Percentiles rank a stretch among this genome's conserved stretches.
Evolutionary conservation across 495 filamentous ascomycete genomes (phyloP).

Genomic region (Aspergillus cavernicola): DNA sequence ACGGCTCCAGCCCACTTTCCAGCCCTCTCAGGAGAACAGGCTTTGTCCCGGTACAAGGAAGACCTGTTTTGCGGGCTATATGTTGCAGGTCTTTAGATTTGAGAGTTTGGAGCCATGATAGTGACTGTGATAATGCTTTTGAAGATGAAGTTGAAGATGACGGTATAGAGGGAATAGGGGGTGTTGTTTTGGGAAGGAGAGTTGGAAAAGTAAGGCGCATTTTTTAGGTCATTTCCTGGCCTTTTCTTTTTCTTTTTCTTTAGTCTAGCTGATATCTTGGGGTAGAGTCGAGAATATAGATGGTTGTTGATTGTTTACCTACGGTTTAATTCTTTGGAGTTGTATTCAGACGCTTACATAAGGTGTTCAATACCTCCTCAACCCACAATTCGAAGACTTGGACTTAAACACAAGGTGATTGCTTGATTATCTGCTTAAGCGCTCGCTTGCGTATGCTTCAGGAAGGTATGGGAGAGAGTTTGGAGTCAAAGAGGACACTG

Average conservation of each 20-base stretch:
- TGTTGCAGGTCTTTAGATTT: constrained; percentile 46
- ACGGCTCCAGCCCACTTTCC: constrained; percentile 18
- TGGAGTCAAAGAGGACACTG: no score
- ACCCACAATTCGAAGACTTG: no score
- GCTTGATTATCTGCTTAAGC: no score
- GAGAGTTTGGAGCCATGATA: constrained; percentile 27
- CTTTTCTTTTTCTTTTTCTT: no score
- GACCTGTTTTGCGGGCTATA: constrained; percentile 51
- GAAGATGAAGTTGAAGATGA: not conserved
- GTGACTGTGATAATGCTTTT: not conserved
- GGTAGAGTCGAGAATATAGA: no score
- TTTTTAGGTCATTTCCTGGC: no score
- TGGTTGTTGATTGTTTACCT: not conserved
- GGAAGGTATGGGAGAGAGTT: no score
- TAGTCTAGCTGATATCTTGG: no score
- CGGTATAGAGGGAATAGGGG: not conserved
- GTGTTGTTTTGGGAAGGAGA: not conserved
- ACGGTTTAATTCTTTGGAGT: not conserved
- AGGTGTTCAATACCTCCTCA: no score
- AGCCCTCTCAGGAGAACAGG: constrained; percentile 29
- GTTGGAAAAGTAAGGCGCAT: constrained; percentile 5
- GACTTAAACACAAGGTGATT: not conserved
- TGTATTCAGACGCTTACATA: not conserved
- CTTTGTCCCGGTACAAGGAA: constrained; percentile 50
- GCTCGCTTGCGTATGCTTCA: no score